Conservation (phyloP, 352 stramenopile genomes). For the Phytophthora pistaciae region DNA sequence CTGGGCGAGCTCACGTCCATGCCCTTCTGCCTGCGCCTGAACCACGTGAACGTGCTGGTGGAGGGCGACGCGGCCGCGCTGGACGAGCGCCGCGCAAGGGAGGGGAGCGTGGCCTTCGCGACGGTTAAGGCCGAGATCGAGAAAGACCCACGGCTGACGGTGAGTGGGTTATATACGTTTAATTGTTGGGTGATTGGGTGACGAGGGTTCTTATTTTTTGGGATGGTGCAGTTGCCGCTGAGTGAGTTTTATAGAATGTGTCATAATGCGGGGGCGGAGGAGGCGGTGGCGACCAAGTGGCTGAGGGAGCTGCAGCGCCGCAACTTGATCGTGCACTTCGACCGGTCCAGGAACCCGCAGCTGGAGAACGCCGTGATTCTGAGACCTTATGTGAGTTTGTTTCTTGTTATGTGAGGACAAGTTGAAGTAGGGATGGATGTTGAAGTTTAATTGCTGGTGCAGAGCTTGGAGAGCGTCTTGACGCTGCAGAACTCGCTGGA, state of each 20-base stretch:
- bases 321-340: slow-evolving; percentile 81
- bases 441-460: slow-evolving; percentile 6
- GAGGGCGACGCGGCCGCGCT: slow-evolving; percentile 48
- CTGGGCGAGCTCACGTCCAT: slow-evolving; percentile 70
- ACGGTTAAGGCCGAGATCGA: slow-evolving; percentile 74
- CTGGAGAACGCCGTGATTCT: slow-evolving; percentile 78
- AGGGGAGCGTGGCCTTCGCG: slow-evolving; percentile 69
- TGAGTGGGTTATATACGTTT: background rate
- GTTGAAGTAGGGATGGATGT: background rate
- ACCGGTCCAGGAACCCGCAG: slow-evolving; percentile 70
- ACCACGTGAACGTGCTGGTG: slow-evolving; percentile 70
- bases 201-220: slow-evolving; percentile 1
- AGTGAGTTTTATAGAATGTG: slow-evolving; percentile 81
- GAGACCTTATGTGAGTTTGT: slow-evolving; percentile 61
- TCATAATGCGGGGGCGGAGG: slow-evolving; percentile 70
- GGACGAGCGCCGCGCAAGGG: slow-evolving; percentile 38
- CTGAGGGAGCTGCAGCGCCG: slow-evolving; percentile 77
- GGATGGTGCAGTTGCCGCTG: slow-evolving; percentile 63
- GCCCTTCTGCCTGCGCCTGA: slow-evolving; percentile 75
- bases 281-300: slow-evolving; percentile 81
- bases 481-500: slow-evolving; percentile 79
- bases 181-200: slow-evolving; percentile 6
- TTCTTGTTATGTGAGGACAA: background rate
- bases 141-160: slow-evolving; percentile 60
- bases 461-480: slow-evolving; percentile 79